Evolutionary conservation across 495 filamentous ascomycete species (phyloP).

Genomic region (Xylaria longipes): DNA sequence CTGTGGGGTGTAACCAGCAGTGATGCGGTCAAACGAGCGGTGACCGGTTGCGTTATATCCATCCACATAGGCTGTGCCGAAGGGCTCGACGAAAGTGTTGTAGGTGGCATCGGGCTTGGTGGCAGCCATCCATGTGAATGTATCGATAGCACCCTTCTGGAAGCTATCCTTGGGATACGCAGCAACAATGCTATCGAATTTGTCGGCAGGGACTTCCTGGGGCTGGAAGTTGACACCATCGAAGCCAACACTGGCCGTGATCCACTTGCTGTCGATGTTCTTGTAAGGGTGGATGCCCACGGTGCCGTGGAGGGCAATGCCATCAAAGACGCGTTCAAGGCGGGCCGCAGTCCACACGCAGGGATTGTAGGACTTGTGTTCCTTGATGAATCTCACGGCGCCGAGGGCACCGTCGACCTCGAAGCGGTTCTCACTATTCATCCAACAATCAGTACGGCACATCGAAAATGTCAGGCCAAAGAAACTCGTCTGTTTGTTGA

Average conservation of each 20-base stretch:
- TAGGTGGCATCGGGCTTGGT: conserved; percentile 17
- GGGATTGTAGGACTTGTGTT: conserved; percentile 7
- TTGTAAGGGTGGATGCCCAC: conserved; percentile 30
- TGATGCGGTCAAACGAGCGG: conserved; percentile 21
- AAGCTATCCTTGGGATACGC: conserved; percentile 30
- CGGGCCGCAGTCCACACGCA: conserved; percentile 27
- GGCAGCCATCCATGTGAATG: conserved; percentile 20
- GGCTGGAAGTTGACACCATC: conserved; percentile 34
- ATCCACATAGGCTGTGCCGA: conserved; percentile 2
- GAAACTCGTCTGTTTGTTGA: background rate
- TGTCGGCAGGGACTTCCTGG: conserved; percentile 21
- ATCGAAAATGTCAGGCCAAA: background rate
- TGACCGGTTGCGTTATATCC: conserved; percentile 17
- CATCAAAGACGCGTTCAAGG: conserved; percentile 36
- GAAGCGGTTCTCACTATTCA: conserved; percentile 42
- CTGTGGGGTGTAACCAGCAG: background rate
- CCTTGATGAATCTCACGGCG: conserved; percentile 71
- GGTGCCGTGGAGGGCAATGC: conserved; percentile 37
- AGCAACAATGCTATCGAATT: conserved; percentile 31
- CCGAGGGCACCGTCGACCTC: conserved; percentile 78
- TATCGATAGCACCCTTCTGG: conserved; percentile 20
- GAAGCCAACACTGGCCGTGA: conserved; percentile 23
- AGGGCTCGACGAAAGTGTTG: conserved; percentile 18
- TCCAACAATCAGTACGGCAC: conserved; percentile 13
- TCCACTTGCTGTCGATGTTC: conserved; percentile 33